phyloP scores from a whole-genome alignment of 768 basidiomycete species.

The Inosperma sp. region DNA sequence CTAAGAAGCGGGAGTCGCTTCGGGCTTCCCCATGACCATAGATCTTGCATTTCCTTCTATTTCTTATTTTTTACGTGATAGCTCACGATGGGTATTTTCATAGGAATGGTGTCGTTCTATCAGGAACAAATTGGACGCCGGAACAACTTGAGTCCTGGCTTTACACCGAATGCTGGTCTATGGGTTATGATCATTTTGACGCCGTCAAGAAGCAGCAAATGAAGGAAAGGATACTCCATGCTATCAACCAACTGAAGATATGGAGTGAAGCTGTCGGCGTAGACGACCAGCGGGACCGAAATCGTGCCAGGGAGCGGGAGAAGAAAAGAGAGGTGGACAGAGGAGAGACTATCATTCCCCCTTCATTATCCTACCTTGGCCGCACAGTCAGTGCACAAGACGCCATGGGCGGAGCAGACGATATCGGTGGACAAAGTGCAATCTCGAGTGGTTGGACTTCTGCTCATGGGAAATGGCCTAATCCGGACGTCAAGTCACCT shows the following conservation, averaged over 20 bases:
- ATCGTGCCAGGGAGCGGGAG: background rate
- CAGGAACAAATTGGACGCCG: slow-evolving; percentile 52
- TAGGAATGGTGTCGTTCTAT: slow-evolving; percentile 51
- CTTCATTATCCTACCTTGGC: background rate
- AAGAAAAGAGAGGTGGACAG: slow-evolving; percentile 2
- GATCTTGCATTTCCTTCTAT: background rate
- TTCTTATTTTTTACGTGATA: slow-evolving; percentile 9
- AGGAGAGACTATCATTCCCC: background rate
- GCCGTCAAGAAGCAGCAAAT: slow-evolving; percentile 41
- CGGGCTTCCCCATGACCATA: background rate
- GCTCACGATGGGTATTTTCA: slow-evolving; percentile 14
- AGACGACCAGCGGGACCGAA: background rate
- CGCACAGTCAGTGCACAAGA: slow-evolving; percentile 15
- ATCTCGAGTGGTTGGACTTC: slow-evolving; percentile 9
- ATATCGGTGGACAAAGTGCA: slow-evolving; percentile 5
- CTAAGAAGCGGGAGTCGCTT: no score
- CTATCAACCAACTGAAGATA: slow-evolving; percentile 35
- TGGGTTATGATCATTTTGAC: slow-evolving; percentile 54
- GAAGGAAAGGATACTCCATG: slow-evolving; percentile 49
- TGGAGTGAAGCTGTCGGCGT: slow-evolving; percentile 21
- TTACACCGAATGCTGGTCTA: slow-evolving; percentile 52
- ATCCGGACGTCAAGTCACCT: slow-evolving; percentile 3
- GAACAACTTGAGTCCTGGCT: slow-evolving; percentile 56
- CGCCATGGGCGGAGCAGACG: slow-evolving; percentile 19
- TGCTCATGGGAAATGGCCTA: slow-evolving; percentile 8